phyloP scores from a whole-genome alignment of 352 stramenopile genomes.

The Pilasporangium apinafurcum region DNA sequence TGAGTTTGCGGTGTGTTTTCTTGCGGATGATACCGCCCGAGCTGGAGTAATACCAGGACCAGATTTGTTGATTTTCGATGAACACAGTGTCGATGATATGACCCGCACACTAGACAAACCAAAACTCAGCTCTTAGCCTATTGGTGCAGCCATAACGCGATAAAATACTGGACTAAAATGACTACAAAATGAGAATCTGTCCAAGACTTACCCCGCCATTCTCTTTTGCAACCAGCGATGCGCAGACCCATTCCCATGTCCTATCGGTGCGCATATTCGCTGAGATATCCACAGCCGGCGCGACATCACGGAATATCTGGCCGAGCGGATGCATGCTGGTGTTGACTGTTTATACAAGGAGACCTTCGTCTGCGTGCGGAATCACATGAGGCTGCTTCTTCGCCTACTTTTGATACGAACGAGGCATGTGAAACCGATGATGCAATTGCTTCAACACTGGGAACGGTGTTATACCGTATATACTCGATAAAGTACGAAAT shows the following conservation, averaged over 20 bases:
- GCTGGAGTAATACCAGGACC: constrained; percentile 67
- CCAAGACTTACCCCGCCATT: constrained; percentile 30
- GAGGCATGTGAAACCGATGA: too few species aligned
- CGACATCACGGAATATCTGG: constrained; percentile 50
- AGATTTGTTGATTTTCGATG: constrained; percentile 71
- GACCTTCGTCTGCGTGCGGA: too few species aligned
- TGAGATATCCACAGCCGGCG: constrained; percentile 47
- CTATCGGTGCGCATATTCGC: constrained; percentile 37
- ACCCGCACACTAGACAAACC: constrained; percentile 22
- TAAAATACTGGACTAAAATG: neutral
- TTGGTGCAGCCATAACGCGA: too few species aligned
- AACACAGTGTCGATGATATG: constrained; percentile 68
- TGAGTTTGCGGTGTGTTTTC: constrained; percentile 49
- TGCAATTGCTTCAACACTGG: too few species aligned
- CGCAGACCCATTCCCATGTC: constrained; percentile 67
- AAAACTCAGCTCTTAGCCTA: too few species aligned
- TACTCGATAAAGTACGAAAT: too few species aligned
- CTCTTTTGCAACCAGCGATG: constrained; percentile 52
- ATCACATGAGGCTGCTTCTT: too few species aligned
- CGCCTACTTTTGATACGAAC: too few species aligned
- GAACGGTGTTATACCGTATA: too few species aligned
- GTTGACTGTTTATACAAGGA: too few species aligned
- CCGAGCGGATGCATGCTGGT: constrained; percentile 7
- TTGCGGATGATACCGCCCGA: constrained; percentile 45
- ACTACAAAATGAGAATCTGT: too few species aligned